phyloP scores from a whole-genome alignment of 164 flowering plant species.

The Vitis riparia region DNA sequence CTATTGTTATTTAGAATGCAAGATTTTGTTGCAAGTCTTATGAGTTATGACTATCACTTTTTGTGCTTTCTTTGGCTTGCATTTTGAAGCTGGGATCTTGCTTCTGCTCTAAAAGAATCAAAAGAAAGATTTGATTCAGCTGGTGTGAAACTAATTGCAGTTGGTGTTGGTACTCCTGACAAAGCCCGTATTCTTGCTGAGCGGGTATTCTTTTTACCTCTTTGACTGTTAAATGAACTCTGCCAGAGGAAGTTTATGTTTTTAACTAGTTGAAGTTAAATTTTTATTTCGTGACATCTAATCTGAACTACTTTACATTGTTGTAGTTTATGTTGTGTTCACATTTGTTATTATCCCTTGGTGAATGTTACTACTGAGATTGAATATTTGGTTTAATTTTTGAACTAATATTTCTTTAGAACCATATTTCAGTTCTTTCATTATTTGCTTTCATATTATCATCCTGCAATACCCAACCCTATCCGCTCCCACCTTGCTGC shows the following conservation, averaged over 20 bases:
- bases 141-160: conserved; percentile 86
- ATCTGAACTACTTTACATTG: too few species aligned
- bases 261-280: background rate
- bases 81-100: conserved; percentile 83
- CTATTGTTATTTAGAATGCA: background rate
- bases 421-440: too few species aligned
- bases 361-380: too few species aligned
- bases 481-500: too few species aligned
- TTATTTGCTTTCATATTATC: too few species aligned
- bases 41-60: background rate
- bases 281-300: too few species aligned
- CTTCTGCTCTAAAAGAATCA: conserved; percentile 62
- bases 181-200: conserved; percentile 87
- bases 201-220: conserved; percentile 39
- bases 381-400: too few species aligned
- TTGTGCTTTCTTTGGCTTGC: background rate
- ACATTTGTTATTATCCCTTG: too few species aligned
- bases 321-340: too few species aligned
- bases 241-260: background rate
- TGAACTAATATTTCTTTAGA: too few species aligned
- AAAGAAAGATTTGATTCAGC: conserved; percentile 69
- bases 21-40: too few species aligned
- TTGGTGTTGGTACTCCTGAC: conserved; percentile 85
- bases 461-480: too few species aligned
- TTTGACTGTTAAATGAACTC: background rate